Base-by-base conservation (phyloP, 2,329 filamentous ascomycete species). In the Beauveria australis region DNA sequence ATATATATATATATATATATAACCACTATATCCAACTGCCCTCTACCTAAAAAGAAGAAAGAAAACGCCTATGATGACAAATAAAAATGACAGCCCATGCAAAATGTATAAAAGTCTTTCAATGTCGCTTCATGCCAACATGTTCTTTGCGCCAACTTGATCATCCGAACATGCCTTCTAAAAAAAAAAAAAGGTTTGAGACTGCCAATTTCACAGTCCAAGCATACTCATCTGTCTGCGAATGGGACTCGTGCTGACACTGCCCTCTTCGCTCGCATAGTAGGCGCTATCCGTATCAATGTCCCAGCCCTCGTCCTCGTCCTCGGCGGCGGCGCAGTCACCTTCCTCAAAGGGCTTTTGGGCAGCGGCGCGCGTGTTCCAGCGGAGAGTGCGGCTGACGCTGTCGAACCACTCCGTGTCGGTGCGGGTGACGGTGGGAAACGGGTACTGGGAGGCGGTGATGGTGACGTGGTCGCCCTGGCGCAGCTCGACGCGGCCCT, bases 381-480 rank as follows among this genome's bases (percentile, higher is more conserved):
- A 99, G 64, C 92, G 84, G 62, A 99, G 80, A 3, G 93, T 96
- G 63, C 93, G 85, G 58, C 90, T 91, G 53, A 99, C 91, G 69
- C 91, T 95, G 73, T 97, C 90, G 71, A 99, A 97, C 94, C 94
- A 99, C 73, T 99, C 94, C 1, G 88, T 89, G 63, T 88, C 88
- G 64, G 89, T 91, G 65, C 91, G 89, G 61, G 95, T 91, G 48
- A 99, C 93, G 1, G 94, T 97, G 3, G 94, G 94, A 78, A 99
- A 97, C 0, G 94, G 94, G 70, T 97, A 99, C 72, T 96, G 92
- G 33, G 90, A 95, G 3, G 94, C 94, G 46, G 93, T 91, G 68
- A 99, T 94, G 63, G 93, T 97, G 72, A 99, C 94, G 68, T 93
- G 90, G 75, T 99, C 94, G 59, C 94, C 94, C 69, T 93, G 91